Evolutionary conservation across 352 stramenopile species (phyloP).

Genomic region (Globisporangium viniferum): DNA sequence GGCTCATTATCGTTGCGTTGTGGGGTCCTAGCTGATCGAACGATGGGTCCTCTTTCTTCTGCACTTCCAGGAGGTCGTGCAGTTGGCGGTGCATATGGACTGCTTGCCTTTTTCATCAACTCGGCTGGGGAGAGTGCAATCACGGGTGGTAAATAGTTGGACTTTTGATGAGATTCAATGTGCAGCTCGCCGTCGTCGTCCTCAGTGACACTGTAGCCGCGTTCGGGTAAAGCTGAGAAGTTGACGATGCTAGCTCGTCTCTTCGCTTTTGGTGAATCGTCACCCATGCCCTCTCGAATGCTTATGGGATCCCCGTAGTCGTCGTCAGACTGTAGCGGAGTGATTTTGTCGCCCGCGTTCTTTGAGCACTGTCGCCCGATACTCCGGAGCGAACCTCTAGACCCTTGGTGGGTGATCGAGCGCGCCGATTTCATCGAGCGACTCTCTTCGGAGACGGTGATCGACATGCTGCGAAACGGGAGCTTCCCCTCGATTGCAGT

Average conservation of each 20-base stretch:
- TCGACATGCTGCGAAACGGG: conserved; percentile 29
- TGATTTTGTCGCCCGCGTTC: conserved; percentile 11
- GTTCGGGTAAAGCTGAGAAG: conserved; percentile 5
- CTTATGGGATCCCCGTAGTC: conserved; percentile 2
- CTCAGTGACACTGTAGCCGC: background rate
- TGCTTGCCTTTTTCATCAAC: conserved; percentile 47
- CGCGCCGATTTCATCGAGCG: conserved; percentile 3
- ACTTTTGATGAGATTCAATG: background rate
- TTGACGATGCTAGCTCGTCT: conserved; percentile 4
- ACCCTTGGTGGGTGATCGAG: conserved; percentile 3
- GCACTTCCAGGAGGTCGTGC: conserved; percentile 1
- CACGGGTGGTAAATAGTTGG: conserved; percentile 17
- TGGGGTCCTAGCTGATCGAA: background rate
- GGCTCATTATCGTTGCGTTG: background rate
- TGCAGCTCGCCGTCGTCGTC: conserved; percentile 3
- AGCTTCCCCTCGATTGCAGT: conserved; percentile 14
- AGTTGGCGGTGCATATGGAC: conserved; percentile 10
- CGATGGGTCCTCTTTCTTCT: background rate
- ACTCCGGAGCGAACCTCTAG: conserved; percentile 1
- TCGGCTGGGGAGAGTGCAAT: conserved; percentile 48
- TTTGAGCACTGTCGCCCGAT: background rate
- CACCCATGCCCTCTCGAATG: background rate
- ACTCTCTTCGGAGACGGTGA: conserved; percentile 15
- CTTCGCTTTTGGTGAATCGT: background rate
- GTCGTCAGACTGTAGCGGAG: conserved; percentile 9